phyloP scores from a whole-genome alignment of 805 yeast genomes.

The Candida fluviatilis region DNA sequence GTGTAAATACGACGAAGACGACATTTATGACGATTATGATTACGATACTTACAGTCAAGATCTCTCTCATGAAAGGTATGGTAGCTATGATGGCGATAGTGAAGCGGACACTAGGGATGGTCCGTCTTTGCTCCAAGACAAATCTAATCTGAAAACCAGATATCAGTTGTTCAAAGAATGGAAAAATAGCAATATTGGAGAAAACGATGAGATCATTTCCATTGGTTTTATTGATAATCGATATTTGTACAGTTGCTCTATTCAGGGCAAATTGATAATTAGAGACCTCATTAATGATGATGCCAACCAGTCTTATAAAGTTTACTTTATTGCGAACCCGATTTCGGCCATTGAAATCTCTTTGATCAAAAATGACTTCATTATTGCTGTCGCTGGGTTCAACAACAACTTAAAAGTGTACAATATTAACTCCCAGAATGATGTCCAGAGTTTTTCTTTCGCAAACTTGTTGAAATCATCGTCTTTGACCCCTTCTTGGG shows the following conservation, averaged over 20 bases:
- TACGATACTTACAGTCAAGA: not conserved
- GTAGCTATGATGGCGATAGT: not conserved
- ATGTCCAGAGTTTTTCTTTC: not conserved
- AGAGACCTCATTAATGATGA: conserved; percentile 36
- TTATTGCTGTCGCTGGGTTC: conserved; percentile 23
- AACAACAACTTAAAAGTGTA: conserved; percentile 24
- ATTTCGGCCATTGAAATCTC: conserved; percentile 17
- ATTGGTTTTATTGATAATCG: conserved; percentile 23
- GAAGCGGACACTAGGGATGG: not conserved
- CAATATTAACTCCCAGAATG: conserved; percentile 12
- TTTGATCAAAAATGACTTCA: conserved; percentile 5
- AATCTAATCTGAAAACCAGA: conserved; percentile 2
- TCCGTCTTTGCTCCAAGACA: no score
- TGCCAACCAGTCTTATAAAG: conserved; percentile 23
- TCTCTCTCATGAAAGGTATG: not conserved
- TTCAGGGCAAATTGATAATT: conserved; percentile 30
- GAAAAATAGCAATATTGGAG: conserved; percentile 19
- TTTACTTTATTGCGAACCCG: conserved; percentile 22
- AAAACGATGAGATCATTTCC: conserved; percentile 21
- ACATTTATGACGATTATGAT: not conserved
- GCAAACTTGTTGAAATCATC: not conserved
- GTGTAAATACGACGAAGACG: conserved; percentile 1
- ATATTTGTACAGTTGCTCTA: conserved; percentile 29
- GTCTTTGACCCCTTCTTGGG: conserved; percentile 13
- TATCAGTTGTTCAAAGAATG: conserved; percentile 29